Evolutionary conservation across 2,329 filamentous ascomycete genomes (phyloP), one percentile per base, ranked within the genome.

Genomic region (Pseudogymnoascus sp.): DNA sequence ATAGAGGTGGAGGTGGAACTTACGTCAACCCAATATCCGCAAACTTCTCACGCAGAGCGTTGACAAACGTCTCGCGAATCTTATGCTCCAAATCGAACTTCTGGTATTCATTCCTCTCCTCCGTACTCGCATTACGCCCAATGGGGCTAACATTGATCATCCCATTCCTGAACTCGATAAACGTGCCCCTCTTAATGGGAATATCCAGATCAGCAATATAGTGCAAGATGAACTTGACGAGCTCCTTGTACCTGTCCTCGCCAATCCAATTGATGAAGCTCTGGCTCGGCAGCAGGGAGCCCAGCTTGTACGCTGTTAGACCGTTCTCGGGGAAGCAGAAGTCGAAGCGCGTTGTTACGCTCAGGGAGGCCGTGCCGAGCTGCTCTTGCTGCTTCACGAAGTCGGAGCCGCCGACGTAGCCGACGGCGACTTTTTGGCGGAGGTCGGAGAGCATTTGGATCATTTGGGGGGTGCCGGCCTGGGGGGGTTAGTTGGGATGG

Each of bases 301-400:
- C 95, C 72, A 93, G 79, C 73, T 92, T 91, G 82, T 84, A 96
- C 46, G 93, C 95, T 1, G 90, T 96, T 69, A 99, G 85, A 10
- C 95, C 95, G 79, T 99, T 99, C 81, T 99, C 95, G 64, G 92
- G 82, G 80, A 99, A 99, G 84, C 89, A 95, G 80, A 91, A 99
- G 82, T 99, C 95, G 81, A 99, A 99, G 72, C 97, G 87, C 66
- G 85, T 81, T 61, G 87, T 92, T 66, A 97, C 93, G 70, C 80
- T 75, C 69, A 88, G 82, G 29, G 78, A 76, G 64, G 83, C 79
- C 3, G 85, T 83, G 75, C 92, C 92, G 66, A 97, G 85, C 80
- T 97, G 93, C 78, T 97, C 95, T 78, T 97, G 91, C 79, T 97
- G 95, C 82, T 99, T 97, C 75, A 77, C 79, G 67, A 96, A 85